Percentiles rank a stretch among this genome's conserved stretches.
These are phyloP conservation scores for Lactarius trivialis DNA, from an alignment of 768 basidiomycete genomes.

Conservation along the genomic window DNA sequence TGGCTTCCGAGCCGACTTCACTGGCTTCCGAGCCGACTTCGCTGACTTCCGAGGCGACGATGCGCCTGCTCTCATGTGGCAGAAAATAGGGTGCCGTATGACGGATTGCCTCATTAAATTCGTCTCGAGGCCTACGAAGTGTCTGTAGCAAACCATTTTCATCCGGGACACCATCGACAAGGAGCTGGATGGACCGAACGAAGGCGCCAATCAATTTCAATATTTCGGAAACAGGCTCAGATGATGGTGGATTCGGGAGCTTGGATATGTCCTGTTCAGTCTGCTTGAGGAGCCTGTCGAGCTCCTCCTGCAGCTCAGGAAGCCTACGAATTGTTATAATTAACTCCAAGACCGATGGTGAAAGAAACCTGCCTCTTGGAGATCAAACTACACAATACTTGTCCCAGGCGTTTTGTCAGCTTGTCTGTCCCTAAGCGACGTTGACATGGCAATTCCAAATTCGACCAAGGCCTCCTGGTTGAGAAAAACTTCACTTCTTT, in stretches of 20 bases:
- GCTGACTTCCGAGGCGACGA: too few relatives aligned
- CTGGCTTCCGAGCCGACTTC: too few relatives aligned
- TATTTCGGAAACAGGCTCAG: slow-evolving; percentile 50
- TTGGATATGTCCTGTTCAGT: slow-evolving; percentile 28
- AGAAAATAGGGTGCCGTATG: slow-evolving; percentile 48
- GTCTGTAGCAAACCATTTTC: slow-evolving; percentile 46
- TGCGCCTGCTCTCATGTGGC: slow-evolving; percentile 40
- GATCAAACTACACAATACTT: slow-evolving; percentile 16
- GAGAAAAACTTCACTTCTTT: slow-evolving; percentile 13
- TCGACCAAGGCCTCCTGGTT: slow-evolving; percentile 12
- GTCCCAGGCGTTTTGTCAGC: slow-evolving; percentile 13
- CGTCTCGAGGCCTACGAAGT: slow-evolving; percentile 41
- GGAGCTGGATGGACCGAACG: slow-evolving; percentile 34
- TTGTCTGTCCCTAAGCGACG: slow-evolving; percentile 20
- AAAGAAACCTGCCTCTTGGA: slow-evolving; percentile 10
- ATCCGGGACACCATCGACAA: slow-evolving; percentile 47
- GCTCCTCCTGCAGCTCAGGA: slow-evolving; percentile 52
- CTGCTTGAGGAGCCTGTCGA: slow-evolving; percentile 36
- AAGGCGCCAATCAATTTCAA: slow-evolving; percentile 40
- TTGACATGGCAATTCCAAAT: slow-evolving; percentile 6
- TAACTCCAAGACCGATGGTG: neutral
- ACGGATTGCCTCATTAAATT: slow-evolving; percentile 43
- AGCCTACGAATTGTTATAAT: slow-evolving; percentile 36
- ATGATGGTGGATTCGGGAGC: slow-evolving; percentile 46
- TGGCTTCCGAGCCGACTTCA: too few relatives aligned